Evolutionary conservation across 139 green algal species (phyloP), one percentile per base, ranked within the genome.

Genomic region (Tetraselmis chui): DNA sequence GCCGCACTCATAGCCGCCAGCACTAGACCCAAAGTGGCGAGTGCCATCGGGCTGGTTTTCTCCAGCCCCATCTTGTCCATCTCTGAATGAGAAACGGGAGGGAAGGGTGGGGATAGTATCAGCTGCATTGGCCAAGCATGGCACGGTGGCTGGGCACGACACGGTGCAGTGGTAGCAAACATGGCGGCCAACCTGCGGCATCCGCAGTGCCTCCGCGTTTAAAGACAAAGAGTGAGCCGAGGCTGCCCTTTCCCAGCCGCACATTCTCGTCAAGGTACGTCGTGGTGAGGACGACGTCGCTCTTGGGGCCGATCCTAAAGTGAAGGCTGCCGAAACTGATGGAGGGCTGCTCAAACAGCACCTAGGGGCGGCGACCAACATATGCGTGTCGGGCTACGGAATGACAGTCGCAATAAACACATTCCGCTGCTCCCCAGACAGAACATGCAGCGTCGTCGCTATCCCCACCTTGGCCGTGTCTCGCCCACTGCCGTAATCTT

Each of bases 191-290:
- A 88, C 84, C 88, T 76, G 89, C 90, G 58, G 45, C 1, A 23
- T 96, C 92, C 0, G 92, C 88, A 1, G 31, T 31, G 23, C 88
- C 91, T 18, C 91, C 91, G 0, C 92, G 81, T 1, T 89, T 93
- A 81, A 96, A 96, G 1, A 96, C 91, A 83, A 96, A 96, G 1
- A 92, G 82, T 2, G 85, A 91, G 29, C 93, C 93, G 1, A 87
- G 78, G 81, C 82, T 91, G 83, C 93, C 93, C 80, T 85, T 89
- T 27, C 93, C 93, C 76, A 97, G 79, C 11, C 93, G 87, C 76
- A 97, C 84, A 0, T 87, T 82, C 74, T 95, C 91, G 78, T 96
- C 92, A 30, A 97, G 77, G 86, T 95, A 97, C 0, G 90, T 92
- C 0, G 93, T 97, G 27, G 85, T 81, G 31, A 97, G 88, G 28